These are phyloP conservation scores for Cetraspora pellucida DNA, from an alignment of 192 early-diverging fungal genomes.

Conservation along the genomic window DNA sequence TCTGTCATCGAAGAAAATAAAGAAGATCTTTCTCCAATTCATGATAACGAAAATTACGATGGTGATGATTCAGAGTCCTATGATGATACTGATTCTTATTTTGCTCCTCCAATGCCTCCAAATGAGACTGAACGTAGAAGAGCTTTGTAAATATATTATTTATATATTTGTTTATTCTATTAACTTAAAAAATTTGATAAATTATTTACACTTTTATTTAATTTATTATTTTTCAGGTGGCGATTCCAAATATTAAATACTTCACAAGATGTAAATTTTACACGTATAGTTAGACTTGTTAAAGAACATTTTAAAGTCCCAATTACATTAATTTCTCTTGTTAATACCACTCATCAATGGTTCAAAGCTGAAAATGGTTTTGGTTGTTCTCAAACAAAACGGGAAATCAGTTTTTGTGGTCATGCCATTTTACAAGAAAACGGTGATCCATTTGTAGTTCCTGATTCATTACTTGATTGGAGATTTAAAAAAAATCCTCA, in stretches of 20 bases:
- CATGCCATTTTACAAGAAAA: slow-evolving; percentile 40
- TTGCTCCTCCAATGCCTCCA: slow-evolving; percentile 7
- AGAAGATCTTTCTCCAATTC: not conserved
- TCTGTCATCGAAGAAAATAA: not conserved
- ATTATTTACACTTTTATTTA: too few relatives aligned
- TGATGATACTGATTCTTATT: not conserved
- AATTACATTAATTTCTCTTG: slow-evolving; percentile 24
- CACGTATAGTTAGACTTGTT: slow-evolving; percentile 22
- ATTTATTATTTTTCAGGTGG: too few relatives aligned
- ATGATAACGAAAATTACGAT: not conserved
- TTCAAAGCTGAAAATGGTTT: slow-evolving; percentile 29
- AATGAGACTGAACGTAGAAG: slow-evolving; percentile 17
- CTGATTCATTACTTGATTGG: slow-evolving; percentile 49
- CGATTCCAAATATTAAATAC: slow-evolving; percentile 29
- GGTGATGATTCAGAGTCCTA: not conserved
- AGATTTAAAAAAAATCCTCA: slow-evolving; percentile 51
- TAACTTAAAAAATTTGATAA: too few relatives aligned
- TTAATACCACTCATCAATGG: slow-evolving; percentile 32
- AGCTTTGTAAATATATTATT: slow-evolving; percentile 6
- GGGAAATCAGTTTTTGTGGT: slow-evolving; percentile 38
- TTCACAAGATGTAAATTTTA: slow-evolving; percentile 35
- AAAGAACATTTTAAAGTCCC: slow-evolving; percentile 25
- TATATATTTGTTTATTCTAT: too few relatives aligned
- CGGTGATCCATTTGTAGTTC: slow-evolving; percentile 42
- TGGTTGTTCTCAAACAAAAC: not conserved